phyloP scores from a whole-genome alignment of 352 stramenopile genomes.

The Pythium phragmiticola region DNA sequence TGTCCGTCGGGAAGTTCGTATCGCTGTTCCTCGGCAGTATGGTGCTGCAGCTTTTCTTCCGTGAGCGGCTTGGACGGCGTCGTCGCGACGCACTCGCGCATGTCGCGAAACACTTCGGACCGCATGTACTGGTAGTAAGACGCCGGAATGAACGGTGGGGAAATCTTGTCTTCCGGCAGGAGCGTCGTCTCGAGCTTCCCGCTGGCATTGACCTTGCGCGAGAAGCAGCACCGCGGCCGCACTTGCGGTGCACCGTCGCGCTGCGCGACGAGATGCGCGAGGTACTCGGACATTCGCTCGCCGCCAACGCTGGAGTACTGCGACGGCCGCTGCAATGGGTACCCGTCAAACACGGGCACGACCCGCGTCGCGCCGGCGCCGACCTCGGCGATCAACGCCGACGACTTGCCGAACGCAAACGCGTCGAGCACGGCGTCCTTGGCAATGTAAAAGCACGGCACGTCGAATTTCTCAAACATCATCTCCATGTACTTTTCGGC shows the following conservation, averaged over 20 bases:
- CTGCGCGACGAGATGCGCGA: constrained; percentile 59
- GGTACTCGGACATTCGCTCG: constrained; percentile 67
- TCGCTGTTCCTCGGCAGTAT: constrained; percentile 34
- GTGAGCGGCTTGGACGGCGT: constrained; percentile 50
- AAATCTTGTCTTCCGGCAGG: constrained; percentile 37
- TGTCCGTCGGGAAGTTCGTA: constrained; percentile 86
- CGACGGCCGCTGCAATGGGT: constrained; percentile 73
- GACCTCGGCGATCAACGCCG: constrained; percentile 88
- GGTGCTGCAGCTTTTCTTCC: constrained; percentile 37
- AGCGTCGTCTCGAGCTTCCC: constrained; percentile 60
- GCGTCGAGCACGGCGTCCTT: constrained; percentile 89
- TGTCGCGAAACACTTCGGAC: constrained; percentile 69
- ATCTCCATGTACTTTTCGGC: constrained; percentile 85
- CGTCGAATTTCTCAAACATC: constrained; percentile 92
- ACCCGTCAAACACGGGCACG: constrained; percentile 91
- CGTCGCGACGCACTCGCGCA: constrained; percentile 62
- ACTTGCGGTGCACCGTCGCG: constrained; percentile 43
- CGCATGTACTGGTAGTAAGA: constrained; percentile 79
- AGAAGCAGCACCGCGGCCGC: constrained; percentile 67
- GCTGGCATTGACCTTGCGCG: constrained; percentile 42
- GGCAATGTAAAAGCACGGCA: constrained; percentile 89
- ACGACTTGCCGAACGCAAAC: constrained; percentile 88
- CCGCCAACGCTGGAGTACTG: constrained; percentile 77
- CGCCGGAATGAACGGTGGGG: constrained; percentile 47
- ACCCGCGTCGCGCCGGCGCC: constrained; percentile 83